Percentiles rank a stretch among this genome's conserved stretches.
phyloP scores from a whole-genome alignment of 78 protist species.

The Monocercomonoides exilis region DNA sequence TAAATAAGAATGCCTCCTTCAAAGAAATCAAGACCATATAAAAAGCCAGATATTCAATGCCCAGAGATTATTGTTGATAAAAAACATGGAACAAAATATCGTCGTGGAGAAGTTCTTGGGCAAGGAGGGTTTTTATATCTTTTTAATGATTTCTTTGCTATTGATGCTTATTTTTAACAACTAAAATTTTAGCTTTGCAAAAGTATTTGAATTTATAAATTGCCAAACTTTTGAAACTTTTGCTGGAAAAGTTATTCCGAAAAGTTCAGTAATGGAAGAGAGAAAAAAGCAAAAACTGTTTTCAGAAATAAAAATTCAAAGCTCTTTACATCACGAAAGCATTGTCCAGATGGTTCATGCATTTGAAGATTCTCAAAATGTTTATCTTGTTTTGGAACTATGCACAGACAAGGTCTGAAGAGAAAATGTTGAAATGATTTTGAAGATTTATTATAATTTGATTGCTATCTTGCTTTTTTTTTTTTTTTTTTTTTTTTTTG shows the following conservation, averaged over 20 bases:
- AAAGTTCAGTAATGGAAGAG: conserved; percentile 54
- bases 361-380: conserved; percentile 78
- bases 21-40: not conserved
- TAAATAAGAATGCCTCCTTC: conserved; percentile 1
- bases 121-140: not conserved
- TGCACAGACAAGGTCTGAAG: conserved; percentile 57
- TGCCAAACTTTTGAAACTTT: conserved; percentile 39
- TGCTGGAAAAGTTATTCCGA: conserved; percentile 78
- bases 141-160: not conserved
- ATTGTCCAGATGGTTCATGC: conserved; percentile 67
- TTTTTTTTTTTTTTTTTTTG: not conserved
- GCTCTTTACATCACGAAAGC: conserved; percentile 63
- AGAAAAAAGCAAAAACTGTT: conserved; percentile 17
- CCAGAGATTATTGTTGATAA: not conserved
- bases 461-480: not conserved
- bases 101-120: not conserved
- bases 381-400: conserved; percentile 82
- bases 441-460: no score
- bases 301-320: conserved; percentile 87
- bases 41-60: not conserved
- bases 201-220: conserved; percentile 61
- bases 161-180: not conserved
- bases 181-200: conserved; percentile 62
- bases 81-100: not conserved
- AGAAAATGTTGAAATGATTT: no score